These are phyloP conservation scores for Talaromyces sp. DNA, from an alignment of 2,329 filamentous ascomycete genomes.

Conservation along the genomic window DNA sequence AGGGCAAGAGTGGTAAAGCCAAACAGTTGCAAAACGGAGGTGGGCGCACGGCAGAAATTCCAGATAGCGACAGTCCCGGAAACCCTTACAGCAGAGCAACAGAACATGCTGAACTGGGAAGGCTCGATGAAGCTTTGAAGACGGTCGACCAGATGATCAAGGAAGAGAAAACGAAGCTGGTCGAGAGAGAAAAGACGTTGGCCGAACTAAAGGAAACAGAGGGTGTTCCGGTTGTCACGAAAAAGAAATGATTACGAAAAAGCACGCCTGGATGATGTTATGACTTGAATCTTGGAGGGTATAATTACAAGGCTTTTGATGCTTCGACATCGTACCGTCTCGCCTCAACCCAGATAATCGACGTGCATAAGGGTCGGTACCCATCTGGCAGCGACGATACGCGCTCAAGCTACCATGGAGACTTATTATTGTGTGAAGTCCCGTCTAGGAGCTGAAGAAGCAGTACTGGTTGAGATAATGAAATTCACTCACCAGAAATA, in stretches of 20 bases:
- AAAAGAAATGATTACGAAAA: conserved; percentile 31
- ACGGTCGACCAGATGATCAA: conserved; percentile 58
- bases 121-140: conserved; percentile 57
- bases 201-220: conserved; percentile 47
- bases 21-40: conserved; percentile 43
- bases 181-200: conserved; percentile 57
- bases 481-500: neutral
- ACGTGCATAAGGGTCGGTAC: neutral
- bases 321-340: neutral
- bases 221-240: conserved; percentile 33
- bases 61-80: conserved; percentile 59
- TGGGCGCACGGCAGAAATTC: conserved; percentile 70
- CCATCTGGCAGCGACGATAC: neutral
- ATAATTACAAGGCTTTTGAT: neutral
- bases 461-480: neutral
- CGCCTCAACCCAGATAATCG: neutral
- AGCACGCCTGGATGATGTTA: neutral
- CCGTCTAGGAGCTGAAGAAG: neutral
- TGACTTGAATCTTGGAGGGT: neutral
- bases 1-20: conserved; percentile 54
- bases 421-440: neutral
- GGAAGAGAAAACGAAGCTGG: conserved; percentile 59
- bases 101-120: conserved; percentile 61
- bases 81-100: conserved; percentile 71
- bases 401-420: neutral